Percentiles rank a stretch among this genome's conserved stretches.
phyloP scores from a whole-genome alignment of 2,329 filamentous ascomycete species.

The Fusarium tuaranense region DNA sequence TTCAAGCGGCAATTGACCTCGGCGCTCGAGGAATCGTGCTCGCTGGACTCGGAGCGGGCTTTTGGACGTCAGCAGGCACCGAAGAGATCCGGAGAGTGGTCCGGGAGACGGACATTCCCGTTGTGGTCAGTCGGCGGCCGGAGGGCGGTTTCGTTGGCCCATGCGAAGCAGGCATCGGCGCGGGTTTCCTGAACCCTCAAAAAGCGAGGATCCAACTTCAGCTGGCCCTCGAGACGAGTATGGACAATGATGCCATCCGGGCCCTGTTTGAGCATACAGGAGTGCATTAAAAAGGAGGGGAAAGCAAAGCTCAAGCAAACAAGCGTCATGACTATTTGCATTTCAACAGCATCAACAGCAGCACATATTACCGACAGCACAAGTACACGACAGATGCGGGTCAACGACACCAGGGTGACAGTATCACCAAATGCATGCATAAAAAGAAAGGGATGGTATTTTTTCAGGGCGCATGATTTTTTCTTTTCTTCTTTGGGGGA shows the following conservation, averaged over 20 bases:
- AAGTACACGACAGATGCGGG: constrained; percentile 6
- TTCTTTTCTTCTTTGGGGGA: constrained; percentile 6
- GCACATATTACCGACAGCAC: constrained; percentile 24
- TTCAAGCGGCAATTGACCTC: constrained; percentile 59
- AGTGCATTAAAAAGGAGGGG: constrained; percentile 35
- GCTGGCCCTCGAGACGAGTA: constrained; percentile 50
- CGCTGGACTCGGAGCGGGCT: constrained; percentile 67
- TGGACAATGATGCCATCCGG: constrained; percentile 44
- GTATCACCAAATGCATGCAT: not conserved
- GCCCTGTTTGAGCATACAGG: constrained; percentile 45
- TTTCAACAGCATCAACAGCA: constrained; percentile 7
- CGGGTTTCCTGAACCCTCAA: constrained; percentile 66
- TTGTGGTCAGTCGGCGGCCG: constrained; percentile 64
- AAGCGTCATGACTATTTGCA: constrained; percentile 8
- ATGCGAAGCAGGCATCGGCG: constrained; percentile 53
- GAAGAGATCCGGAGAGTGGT: constrained; percentile 57
- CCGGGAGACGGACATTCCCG: constrained; percentile 58
- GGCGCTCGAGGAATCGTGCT: constrained; percentile 67
- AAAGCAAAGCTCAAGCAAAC: not conserved
- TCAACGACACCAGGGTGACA: constrained; percentile 20
- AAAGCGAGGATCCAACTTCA: constrained; percentile 66
- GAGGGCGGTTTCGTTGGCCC: constrained; percentile 64
- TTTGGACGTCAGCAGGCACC: constrained; percentile 55
- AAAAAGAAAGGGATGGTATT: not conserved
- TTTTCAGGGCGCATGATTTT: constrained; percentile 28